A percentile compares a stretch with the other conserved stretches of the same genome.
Evolutionary conservation across 2,329 filamentous ascomycete species (phyloP).

Genomic region (Arthrobotrys sphaeroides): DNA sequence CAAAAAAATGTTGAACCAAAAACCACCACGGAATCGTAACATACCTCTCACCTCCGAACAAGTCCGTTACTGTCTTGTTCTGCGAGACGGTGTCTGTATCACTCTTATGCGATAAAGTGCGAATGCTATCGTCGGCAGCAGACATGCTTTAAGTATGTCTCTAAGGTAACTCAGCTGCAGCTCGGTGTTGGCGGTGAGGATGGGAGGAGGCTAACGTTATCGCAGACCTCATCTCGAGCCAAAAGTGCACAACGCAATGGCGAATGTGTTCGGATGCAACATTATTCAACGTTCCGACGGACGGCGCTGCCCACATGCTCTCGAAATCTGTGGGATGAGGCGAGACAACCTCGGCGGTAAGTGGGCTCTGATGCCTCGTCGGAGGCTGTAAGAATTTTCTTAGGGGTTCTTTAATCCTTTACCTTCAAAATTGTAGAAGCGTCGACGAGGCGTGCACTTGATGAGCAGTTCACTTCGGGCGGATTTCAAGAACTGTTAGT

Average conservation of each 20-base stretch:
- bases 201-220: background rate
- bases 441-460: background rate
- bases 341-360: background rate
- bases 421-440: too few species aligned
- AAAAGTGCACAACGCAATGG: constrained; percentile 2
- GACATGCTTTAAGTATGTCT: background rate
- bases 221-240: background rate
- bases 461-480: background rate
- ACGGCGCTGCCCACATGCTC: background rate
- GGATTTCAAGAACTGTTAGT: background rate
- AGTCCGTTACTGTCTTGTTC: background rate
- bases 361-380: background rate
- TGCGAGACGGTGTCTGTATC: background rate
- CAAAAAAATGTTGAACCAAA: background rate
- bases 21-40: background rate
- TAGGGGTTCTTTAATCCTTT: too few species aligned
- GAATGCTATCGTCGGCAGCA: background rate
- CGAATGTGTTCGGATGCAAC: background rate
- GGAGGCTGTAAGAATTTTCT: background rate
- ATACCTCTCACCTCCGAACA: constrained; percentile 20
- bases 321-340: background rate
- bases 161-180: too few species aligned
- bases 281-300: background rate
- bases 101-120: background rate
- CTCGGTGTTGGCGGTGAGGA: background rate